Evolutionary conservation across 139 green algal species (phyloP).

Genomic region (Chlamydomonas schloesseri): DNA sequence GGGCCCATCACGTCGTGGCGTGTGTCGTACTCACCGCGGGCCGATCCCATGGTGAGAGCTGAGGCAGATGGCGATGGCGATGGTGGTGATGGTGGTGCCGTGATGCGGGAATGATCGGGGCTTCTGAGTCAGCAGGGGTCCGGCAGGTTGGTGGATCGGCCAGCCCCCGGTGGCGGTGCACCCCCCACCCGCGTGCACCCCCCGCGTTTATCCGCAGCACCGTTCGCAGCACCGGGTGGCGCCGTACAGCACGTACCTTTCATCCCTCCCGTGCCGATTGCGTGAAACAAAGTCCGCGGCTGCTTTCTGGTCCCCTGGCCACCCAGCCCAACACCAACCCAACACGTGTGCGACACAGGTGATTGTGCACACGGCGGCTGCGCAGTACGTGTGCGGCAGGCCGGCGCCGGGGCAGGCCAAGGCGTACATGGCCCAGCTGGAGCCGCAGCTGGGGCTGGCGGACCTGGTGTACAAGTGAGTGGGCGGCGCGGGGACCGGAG

Average conservation of each 20-base stretch:
- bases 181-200: too few species aligned
- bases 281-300: too few species aligned
- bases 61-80: not conserved
- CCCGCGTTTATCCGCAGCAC: too few species aligned
- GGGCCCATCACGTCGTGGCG: constrained; percentile 31
- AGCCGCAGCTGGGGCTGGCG: constrained; percentile 63
- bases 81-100: not conserved
- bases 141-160: too few species aligned
- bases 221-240: too few species aligned
- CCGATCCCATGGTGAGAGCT: not conserved
- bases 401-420: not conserved
- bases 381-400: constrained; percentile 58
- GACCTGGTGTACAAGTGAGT: constrained; percentile 64
- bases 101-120: not conserved
- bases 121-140: too few species aligned
- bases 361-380: constrained; percentile 49
- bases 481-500: too few species aligned
- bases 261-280: not conserved
- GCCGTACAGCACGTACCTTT: not conserved
- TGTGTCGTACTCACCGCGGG: not conserved
- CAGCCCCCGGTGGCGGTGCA: too few species aligned
- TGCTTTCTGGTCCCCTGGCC: too few species aligned
- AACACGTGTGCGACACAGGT: too few species aligned
- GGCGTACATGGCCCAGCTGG: constrained; percentile 71
- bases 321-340: too few species aligned